Base-by-base conservation (phyloP, 192 early-diverging fungal genomes). In the Phlyctochytrium planicorne region DNA sequence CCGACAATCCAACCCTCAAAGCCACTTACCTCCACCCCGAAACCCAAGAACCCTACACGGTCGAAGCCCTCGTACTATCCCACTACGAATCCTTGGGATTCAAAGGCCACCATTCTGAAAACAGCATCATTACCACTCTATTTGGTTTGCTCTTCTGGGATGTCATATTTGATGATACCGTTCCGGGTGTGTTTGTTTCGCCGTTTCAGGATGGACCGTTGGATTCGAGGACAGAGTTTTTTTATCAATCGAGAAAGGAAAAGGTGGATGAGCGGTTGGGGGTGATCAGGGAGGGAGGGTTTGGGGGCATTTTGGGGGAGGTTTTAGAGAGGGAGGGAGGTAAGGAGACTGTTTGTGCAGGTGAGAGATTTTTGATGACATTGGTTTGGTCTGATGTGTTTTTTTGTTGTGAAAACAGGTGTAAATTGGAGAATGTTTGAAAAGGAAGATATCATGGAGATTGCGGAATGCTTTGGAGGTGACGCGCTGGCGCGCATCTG, bases 61-160 rank as follows among this genome's bases (percentile, higher is more conserved):
- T n/a, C n/a, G 79, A 80, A 53, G 53, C 70, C 25, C 69, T 78
- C 30, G 67, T 57, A 16, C 50, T 80, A 31, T 30, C 10, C 10
- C 40, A 47, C 20, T 47, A 47, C 40, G 20, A 6, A 6, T 14
- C 40, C 68, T 14, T 65, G 68, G 23, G 24, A 60, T n/a, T 78
- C 35, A 68, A 69, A 24, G 82, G 82, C 27, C 30, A 70, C 1
- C 82, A 83, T 65, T 34, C 77, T 29, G 82, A 83, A 62, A 77
- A 73, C 68, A 63, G 69, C 25, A 68, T 80, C 29, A 55, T 83
- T 27, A 76, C 78, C 27, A 77, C 80, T 25, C 34, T 83, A 23
- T 83, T 83, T 69, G 78, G 76, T 1, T 37, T 83, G 3, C 61
- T 83, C 1, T 78, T 83, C 63, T 79, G 68, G 70, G 70, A 75